phyloP scores from a whole-genome alignment of 2,329 filamentous ascomycete species.

The Penicillium sp. region DNA sequence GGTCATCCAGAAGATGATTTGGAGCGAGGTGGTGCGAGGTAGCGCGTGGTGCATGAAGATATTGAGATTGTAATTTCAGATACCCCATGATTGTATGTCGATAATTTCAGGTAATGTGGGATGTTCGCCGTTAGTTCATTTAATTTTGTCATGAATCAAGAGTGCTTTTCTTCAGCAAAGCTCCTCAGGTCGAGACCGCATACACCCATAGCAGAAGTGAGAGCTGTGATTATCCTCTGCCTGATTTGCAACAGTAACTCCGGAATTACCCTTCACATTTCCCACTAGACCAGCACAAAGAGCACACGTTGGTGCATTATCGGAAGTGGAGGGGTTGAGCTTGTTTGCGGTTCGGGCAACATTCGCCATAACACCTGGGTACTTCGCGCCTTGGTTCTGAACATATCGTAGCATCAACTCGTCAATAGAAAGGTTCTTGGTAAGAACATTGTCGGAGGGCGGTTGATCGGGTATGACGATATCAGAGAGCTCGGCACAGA shows the following conservation, averaged over 20 bases:
- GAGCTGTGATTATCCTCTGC: conserved; percentile 53
- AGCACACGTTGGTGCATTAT: conserved; percentile 52
- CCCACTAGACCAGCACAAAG: conserved; percentile 70
- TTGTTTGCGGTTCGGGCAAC: conserved; percentile 91
- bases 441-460: conserved; percentile 37
- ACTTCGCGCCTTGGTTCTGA: conserved; percentile 76
- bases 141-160: conserved; percentile 10
- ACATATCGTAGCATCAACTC: conserved; percentile 90
- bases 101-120: neutral
- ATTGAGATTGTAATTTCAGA: conserved; percentile 5
- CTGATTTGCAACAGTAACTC: conserved; percentile 43
- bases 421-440: conserved; percentile 75
- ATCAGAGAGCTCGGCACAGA: conserved; percentile 52
- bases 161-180: conserved; percentile 14
- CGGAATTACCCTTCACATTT: conserved; percentile 62
- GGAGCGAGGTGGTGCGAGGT: conserved; percentile 26
- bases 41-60: conserved; percentile 4
- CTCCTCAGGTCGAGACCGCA: conserved; percentile 39
- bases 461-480: conserved; percentile 48
- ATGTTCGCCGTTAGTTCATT: conserved; percentile 9
- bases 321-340: conserved; percentile 53
- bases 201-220: conserved; percentile 47
- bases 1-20: conserved; percentile 29
- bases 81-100: conserved; percentile 12
- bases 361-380: conserved; percentile 89